A percentile compares a stretch with the other conserved stretches of the same genome.
These are phyloP conservation scores for Cytospora chrysosperma DNA, from an alignment of 2,329 filamentous ascomycete species.

Conservation along the genomic window DNA sequence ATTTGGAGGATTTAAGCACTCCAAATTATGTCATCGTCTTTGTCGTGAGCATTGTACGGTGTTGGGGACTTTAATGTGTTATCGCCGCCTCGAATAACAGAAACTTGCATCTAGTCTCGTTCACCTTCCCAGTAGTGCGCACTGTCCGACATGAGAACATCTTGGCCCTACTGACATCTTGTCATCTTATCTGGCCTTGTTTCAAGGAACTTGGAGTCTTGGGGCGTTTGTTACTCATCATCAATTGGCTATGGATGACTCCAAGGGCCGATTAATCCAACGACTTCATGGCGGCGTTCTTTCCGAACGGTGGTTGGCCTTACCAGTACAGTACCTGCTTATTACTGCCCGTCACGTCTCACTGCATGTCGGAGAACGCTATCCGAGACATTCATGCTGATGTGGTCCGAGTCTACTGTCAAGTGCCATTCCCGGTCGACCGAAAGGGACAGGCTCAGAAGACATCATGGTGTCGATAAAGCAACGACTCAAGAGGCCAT, in stretches of 20 bases:
- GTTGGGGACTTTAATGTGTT: slow-evolving; percentile 12
- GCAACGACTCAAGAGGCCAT: slow-evolving; percentile 3
- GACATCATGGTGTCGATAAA: not conserved
- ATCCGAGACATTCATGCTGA: not conserved
- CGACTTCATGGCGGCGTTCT: not conserved
- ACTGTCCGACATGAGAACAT: not conserved
- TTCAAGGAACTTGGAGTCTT: not conserved
- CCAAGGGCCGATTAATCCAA: slow-evolving; percentile 7
- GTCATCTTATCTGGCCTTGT: slow-evolving; percentile 2
- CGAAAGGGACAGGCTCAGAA: not conserved
- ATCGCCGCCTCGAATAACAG: slow-evolving; percentile 8
- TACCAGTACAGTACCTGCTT: not conserved
- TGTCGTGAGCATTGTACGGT: slow-evolving; percentile 20
- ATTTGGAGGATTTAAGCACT: not conserved
- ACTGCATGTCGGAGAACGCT: not conserved
- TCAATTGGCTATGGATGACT: not conserved
- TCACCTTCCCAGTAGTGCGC: not conserved
- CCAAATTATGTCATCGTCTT: not conserved
- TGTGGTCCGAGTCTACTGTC: not conserved
- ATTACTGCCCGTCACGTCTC: not conserved
- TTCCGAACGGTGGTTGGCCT: not conserved
- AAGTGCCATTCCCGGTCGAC: not conserved
- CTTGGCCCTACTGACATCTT: not conserved
- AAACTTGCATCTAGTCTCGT: not conserved
- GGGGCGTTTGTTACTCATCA: not conserved